Percentiles rank a stretch among this genome's conserved stretches.
Evolutionary conservation across 345 rosid species (phyloP).

Genomic region (Salix koriyanagi): DNA sequence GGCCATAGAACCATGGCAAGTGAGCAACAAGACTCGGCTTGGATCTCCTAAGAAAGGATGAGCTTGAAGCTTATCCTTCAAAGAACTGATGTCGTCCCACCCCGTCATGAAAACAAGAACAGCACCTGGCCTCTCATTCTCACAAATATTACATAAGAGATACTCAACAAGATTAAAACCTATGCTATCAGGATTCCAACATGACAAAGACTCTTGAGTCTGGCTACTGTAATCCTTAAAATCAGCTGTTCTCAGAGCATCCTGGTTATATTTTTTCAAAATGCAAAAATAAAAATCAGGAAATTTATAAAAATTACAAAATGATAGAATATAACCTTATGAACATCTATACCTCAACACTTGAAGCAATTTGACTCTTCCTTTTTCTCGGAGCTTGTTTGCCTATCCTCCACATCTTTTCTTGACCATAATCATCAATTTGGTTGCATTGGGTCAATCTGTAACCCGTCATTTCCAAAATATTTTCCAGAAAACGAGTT

Average conservation of each 20-base stretch:
- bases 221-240: conserved; percentile 51
- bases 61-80: conserved; percentile 74
- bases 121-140: conserved; percentile 74
- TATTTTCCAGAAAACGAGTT: conserved; percentile 70
- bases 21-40: conserved; percentile 58
- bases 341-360: conserved; percentile 62
- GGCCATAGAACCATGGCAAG: conserved; percentile 98
- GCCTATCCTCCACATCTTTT: conserved; percentile 77
- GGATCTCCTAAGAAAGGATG: conserved; percentile 74
- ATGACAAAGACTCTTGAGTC: conserved; percentile 67
- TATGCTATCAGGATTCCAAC: conserved; percentile 91
- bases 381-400: conserved; percentile 79
- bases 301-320: conserved; percentile 3
- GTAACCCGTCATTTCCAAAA: conserved; percentile 71
- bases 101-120: conserved; percentile 92
- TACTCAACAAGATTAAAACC: conserved; percentile 87
- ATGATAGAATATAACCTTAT: background rate
- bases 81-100: conserved; percentile 88
- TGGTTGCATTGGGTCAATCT: conserved; percentile 73
- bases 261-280: conserved; percentile 40
- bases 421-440: conserved; percentile 91
- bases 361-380: conserved; percentile 79
- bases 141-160: conserved; percentile 60
- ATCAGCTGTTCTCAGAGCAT: conserved; percentile 67
- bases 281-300: conserved; percentile 12